These are phyloP conservation scores for Ballota nigra DNA, from an alignment of 257 asterid genomes.

Conservation along the genomic window DNA sequence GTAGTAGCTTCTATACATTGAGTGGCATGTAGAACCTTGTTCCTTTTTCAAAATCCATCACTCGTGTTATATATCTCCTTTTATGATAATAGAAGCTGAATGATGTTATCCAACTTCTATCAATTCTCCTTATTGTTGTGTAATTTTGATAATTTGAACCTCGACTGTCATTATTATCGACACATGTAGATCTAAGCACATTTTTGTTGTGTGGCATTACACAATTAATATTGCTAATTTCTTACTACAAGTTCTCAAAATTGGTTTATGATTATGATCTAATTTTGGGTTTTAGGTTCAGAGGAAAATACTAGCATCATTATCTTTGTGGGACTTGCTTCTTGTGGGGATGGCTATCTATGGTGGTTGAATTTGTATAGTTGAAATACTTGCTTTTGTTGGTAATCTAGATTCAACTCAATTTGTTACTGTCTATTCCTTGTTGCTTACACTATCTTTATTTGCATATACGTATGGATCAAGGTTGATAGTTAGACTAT, in stretches of 20 bases:
- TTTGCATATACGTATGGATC: background rate
- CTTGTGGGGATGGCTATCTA: background rate
- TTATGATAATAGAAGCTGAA: background rate
- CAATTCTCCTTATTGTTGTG: background rate
- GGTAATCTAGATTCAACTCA: background rate
- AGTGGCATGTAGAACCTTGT: background rate
- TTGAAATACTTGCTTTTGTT: background rate
- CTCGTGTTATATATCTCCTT: background rate
- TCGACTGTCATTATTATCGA: background rate
- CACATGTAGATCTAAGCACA: background rate
- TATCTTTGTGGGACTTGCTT: constrained; percentile 6
- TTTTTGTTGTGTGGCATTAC: constrained; percentile 2
- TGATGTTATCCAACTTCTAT: background rate
- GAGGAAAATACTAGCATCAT: background rate
- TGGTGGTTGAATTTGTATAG: background rate
- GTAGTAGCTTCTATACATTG: background rate
- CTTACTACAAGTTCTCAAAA: background rate
- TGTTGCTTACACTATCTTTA: background rate
- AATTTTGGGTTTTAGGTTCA: background rate
- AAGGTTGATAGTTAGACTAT: background rate
- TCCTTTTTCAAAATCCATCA: background rate
- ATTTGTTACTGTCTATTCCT: background rate
- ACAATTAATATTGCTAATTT: background rate
- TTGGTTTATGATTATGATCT: background rate
- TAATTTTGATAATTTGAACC: constrained; percentile 3